Conservation (phyloP, 2,329 filamentous ascomycete genomes). For the Ophiostoma ulmi region DNA sequence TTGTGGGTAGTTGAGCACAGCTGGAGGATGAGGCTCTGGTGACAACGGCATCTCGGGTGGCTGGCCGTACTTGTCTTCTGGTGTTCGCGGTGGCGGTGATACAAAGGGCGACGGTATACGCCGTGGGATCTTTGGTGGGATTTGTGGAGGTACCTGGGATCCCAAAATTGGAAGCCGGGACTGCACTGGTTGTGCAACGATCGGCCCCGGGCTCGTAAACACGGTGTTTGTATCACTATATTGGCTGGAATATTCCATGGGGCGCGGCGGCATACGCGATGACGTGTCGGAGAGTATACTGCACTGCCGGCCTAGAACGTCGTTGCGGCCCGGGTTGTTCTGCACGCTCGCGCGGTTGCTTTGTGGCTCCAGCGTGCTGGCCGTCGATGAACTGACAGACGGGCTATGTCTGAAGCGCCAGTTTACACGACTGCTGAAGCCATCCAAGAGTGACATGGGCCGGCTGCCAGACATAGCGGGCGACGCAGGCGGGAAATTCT, state of each 20-base stretch:
- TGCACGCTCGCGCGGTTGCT: background rate
- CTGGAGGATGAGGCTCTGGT: background rate
- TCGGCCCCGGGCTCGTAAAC: background rate
- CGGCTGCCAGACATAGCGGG: background rate
- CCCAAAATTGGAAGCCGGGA: background rate
- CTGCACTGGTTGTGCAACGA: background rate
- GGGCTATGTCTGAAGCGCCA: background rate
- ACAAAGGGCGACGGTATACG: background rate
- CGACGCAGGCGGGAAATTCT: background rate
- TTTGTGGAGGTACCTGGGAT: background rate
- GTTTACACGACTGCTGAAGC: background rate
- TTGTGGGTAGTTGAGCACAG: background rate
- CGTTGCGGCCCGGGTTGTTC: background rate
- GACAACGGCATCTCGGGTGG: background rate
- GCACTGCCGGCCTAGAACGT: background rate
- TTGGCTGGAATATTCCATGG: background rate
- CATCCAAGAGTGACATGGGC: background rate
- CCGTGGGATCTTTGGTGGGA: background rate
- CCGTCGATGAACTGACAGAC: background rate
- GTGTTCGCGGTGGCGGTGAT: background rate
- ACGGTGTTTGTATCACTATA: background rate
- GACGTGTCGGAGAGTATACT: background rate
- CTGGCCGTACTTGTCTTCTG: slow-evolving; percentile 4
- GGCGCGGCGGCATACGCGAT: background rate
- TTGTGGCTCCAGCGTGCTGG: background rate